These are phyloP conservation scores for Diaporthe sp. DNA, from an alignment of 2,329 filamentous ascomycete genomes.

Conservation along the genomic window DNA sequence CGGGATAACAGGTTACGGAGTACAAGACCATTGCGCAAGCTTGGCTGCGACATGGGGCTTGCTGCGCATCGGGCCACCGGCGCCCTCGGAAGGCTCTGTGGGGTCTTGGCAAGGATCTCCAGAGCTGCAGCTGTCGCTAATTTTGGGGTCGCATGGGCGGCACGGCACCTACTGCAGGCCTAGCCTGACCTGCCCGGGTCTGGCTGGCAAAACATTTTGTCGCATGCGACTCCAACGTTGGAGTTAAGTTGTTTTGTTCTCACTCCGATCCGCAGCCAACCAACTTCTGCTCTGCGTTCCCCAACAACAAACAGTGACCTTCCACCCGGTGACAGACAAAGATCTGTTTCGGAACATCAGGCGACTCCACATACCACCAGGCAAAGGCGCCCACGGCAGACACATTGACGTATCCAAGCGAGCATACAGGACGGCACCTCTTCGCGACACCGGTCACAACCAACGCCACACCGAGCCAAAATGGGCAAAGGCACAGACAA, in stretches of 20 bases:
- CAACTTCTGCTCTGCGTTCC: not conserved
- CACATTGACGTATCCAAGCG: not conserved
- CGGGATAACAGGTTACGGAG: conserved; percentile 10
- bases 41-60: conserved; percentile 35
- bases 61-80: conserved; percentile 6
- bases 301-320: not conserved
- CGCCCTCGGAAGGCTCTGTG: conserved; percentile 25
- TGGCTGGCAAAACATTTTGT: conserved; percentile 37
- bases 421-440: not conserved
- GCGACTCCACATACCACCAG: not conserved
- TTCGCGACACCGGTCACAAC: not conserved
- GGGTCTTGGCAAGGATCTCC: conserved; percentile 33
- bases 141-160: conserved; percentile 30
- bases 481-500: conserved; percentile 71
- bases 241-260: not conserved
- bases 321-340: not conserved
- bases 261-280: not conserved
- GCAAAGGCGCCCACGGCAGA: not conserved
- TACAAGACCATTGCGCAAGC: conserved; percentile 37
- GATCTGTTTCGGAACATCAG: conserved; percentile 2
- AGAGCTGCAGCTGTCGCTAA: conserved; percentile 38
- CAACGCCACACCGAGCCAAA: conserved; percentile 35
- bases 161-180: conserved; percentile 10
- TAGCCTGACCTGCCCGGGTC: not conserved
- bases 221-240: conserved; percentile 2